A percentile compares a stretch with the other conserved stretches of the same genome.
These are phyloP conservation scores for Casuarina cunninghamiana DNA, from an alignment of 306 rosid genomes.

Conservation along the genomic window DNA sequence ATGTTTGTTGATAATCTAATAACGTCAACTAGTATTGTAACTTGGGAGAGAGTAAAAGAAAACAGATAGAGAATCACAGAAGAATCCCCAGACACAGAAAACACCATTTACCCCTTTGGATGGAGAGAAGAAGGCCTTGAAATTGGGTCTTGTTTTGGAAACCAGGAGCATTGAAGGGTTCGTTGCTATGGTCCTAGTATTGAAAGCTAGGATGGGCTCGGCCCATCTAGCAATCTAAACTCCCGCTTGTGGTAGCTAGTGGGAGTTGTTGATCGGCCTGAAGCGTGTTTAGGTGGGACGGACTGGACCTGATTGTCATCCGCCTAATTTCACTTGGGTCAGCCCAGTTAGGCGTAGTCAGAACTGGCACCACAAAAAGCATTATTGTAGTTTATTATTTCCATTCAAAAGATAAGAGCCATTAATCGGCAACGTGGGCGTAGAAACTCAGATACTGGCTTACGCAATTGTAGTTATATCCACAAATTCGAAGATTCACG, in stretches of 20 bases:
- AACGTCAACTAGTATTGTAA: too few species aligned
- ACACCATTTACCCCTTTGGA: too few species aligned
- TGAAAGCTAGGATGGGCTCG: too few species aligned
- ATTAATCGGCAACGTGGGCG: background rate
- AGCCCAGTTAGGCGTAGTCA: background rate
- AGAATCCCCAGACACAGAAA: too few species aligned
- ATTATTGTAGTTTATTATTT: too few species aligned
- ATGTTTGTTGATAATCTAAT: too few species aligned
- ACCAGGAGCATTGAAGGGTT: too few species aligned
- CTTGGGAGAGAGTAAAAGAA: too few species aligned
- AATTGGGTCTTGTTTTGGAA: background rate
- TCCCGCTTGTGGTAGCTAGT: background rate
- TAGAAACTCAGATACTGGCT: background rate
- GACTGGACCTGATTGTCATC: background rate
- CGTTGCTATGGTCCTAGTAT: too few species aligned
- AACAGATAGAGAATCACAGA: too few species aligned
- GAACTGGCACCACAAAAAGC: background rate
- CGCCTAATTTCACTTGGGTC: background rate
- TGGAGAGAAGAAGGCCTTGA: too few species aligned
- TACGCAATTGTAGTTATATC: conserved; percentile 25
- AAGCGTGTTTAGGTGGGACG: background rate
- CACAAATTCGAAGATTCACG: conserved; percentile 34
- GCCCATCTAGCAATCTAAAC: background rate
- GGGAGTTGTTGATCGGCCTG: background rate
- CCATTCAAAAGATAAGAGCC: too few species aligned